phyloP scores from a whole-genome alignment of 495 filamentous ascomycete genomes.

The Penicillium robsamsonii region DNA sequence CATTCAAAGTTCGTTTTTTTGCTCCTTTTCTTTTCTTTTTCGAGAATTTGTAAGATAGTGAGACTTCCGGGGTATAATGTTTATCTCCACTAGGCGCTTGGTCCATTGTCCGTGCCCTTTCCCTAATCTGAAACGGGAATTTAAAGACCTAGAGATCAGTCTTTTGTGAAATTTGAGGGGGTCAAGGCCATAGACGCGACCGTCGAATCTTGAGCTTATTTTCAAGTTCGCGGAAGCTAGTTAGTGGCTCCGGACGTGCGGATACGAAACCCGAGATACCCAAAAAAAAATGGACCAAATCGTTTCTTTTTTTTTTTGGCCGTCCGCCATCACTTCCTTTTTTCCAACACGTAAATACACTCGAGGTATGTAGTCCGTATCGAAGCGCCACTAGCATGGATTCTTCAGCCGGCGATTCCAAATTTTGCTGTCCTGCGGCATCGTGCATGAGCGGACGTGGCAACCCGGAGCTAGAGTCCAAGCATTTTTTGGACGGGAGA shows the following conservation, averaged over 20 bases:
- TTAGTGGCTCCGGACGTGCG: neutral
- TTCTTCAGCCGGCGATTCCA: neutral
- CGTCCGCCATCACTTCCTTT: neutral
- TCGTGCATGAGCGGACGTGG: slow-evolving; percentile 9
- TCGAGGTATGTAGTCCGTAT: neutral
- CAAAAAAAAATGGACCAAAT: too few species aligned
- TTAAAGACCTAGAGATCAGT: slow-evolving; percentile 6
- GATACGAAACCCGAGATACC: neutral
- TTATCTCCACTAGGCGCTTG: slow-evolving; percentile 5
- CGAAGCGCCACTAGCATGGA: neutral
- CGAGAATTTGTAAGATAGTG: neutral
- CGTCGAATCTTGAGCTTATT: slow-evolving; percentile 28
- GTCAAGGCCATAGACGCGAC: slow-evolving; percentile 6
- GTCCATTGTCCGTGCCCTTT: slow-evolving; percentile 12
- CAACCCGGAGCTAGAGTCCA: slow-evolving; percentile 8
- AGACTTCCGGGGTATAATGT: neutral
- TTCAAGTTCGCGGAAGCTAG: slow-evolving; percentile 12
- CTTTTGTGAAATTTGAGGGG: slow-evolving; percentile 1
- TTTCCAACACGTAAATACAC: neutral
- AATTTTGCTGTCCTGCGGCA: neutral
- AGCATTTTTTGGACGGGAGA: neutral
- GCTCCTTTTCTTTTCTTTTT: neutral
- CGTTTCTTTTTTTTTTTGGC: neutral
- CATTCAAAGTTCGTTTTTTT: neutral
- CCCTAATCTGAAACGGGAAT: slow-evolving; percentile 13